Evolutionary conservation across 2,329 filamentous ascomycete species (phyloP).

Genomic region (Monilinia fructigena): DNA sequence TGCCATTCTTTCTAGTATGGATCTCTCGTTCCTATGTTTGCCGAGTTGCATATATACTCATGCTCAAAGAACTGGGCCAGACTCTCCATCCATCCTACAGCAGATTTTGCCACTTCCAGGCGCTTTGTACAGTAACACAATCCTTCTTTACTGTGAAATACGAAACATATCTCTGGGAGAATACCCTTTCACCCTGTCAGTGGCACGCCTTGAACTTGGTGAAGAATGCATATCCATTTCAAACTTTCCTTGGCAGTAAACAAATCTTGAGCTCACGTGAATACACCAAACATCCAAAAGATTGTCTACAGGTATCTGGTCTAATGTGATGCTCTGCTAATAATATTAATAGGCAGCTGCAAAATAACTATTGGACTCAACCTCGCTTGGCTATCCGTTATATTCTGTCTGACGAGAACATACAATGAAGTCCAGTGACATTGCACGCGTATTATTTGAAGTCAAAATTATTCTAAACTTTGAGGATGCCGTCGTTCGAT

Average conservation of each 20-base stretch:
- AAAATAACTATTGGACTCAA: not conserved
- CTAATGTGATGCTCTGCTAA: not conserved
- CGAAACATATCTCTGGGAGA: not conserved
- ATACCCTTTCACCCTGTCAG: not conserved
- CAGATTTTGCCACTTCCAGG: not conserved
- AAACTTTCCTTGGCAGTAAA: conserved; percentile 6
- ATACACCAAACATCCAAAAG: too few relatives aligned
- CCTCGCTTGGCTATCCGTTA: not conserved
- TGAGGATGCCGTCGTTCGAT: not conserved
- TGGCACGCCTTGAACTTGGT: not conserved
- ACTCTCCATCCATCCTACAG: not conserved
- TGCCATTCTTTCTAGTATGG: not conserved
- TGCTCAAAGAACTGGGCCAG: not conserved
- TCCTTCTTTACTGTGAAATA: too few relatives aligned
- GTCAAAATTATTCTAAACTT: not conserved
- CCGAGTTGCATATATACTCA: not conserved
- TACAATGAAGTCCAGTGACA: conserved; percentile 4
- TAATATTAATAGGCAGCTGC: not conserved
- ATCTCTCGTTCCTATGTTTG: not conserved
- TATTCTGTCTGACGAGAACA: not conserved
- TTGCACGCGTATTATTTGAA: not conserved
- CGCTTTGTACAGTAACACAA: not conserved
- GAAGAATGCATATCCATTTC: conserved; percentile 20
- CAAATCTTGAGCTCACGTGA: not conserved
- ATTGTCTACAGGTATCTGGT: not conserved